Evolutionary conservation across 73 alveolate species (phyloP), one percentile per base, ranked within the genome.

Genomic region (Paramecium bursaria): DNA sequence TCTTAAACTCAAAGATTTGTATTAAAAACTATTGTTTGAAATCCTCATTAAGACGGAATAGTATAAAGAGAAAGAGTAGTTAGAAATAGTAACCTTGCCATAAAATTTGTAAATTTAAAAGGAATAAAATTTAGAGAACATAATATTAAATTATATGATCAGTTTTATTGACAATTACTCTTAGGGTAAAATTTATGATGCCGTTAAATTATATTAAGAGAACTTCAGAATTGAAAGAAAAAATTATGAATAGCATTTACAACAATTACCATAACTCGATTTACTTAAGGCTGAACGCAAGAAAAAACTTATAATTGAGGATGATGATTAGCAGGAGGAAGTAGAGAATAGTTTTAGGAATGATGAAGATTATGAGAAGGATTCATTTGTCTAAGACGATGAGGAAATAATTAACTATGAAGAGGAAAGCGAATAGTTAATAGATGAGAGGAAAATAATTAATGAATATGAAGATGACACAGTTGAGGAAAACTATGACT

Each of bases 371-470:
- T 61, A 79, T 54, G 76, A 79, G 26, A 3, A 79, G 46, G 31
- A 79, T 46, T 79, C 89, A 39, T 61, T 53, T 22, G 33, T 53
- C 14, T 76, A 14, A 19, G 82, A 52, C 42, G 85, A 54, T 19
- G 74, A 75, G 29, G 54, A 75, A 13, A n/a, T 19, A 14, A 75
- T 31, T 75, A 33, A 29, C 21, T 19, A 50, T 26, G 39, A 22
- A 52, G 55, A 53, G 0, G 88, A 75, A 33, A 48, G 17, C 17
- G 76, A 53, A 42, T 49, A 79, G 21, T 60, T 48, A 51, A 51
- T 51, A 10, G 14, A 14, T 54, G 47, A 35, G 30, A 47, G 30
- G 4, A 53, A 27, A 0, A 44, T 47, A 1, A 27, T 47, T 1
- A 17, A 44, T 10, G 25, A 53, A 27, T 44, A 53, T 10, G 80